Conservation (phyloP, 345 rosid species). For the Lepidium didymum region DNA sequence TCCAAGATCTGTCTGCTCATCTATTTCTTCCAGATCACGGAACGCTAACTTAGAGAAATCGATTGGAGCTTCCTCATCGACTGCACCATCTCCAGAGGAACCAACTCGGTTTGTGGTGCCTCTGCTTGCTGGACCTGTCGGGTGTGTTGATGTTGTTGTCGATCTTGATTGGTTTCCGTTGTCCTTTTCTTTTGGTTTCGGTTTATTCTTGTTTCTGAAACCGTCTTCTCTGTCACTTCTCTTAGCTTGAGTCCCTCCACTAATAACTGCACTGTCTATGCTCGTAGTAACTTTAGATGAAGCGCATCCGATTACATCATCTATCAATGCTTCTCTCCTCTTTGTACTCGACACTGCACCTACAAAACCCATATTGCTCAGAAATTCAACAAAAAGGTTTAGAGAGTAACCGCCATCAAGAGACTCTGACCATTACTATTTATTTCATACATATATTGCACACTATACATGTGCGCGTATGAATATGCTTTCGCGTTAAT, state of each 20-base stretch:
- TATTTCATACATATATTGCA: not conserved
- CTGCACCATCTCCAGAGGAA: slow-evolving; percentile 27
- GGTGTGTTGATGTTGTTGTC: slow-evolving; percentile 31
- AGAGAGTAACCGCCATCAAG: not conserved
- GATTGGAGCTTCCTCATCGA: slow-evolving; percentile 34
- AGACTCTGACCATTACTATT: not conserved
- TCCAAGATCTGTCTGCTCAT: slow-evolving; percentile 52
- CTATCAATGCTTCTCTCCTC: slow-evolving; percentile 58
- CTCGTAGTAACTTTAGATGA: slow-evolving; percentile 60
- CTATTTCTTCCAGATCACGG: slow-evolving; percentile 49
- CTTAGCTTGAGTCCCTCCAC: slow-evolving; percentile 47
- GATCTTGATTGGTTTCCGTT: slow-evolving; percentile 33
- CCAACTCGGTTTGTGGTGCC: slow-evolving; percentile 27
- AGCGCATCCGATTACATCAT: slow-evolving; percentile 67
- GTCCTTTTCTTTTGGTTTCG: slow-evolving; percentile 56
- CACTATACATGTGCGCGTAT: not conserved
- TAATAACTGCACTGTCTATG: slow-evolving; percentile 33
- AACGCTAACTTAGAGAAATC: slow-evolving; percentile 48
- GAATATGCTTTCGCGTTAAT: not conserved
- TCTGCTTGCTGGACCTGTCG: slow-evolving; percentile 26
- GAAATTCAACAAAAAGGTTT: not conserved
- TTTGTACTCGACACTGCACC: slow-evolving; percentile 69
- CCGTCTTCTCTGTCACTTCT: slow-evolving; percentile 48
- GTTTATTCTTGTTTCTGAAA: slow-evolving; percentile 38
- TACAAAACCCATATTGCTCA: slow-evolving; percentile 25